Percentiles rank a stretch among this genome's conserved stretches.
Conservation (phyloP, 768 basidiomycete genomes). For the Phanerodontia chrysosporium region DNA sequence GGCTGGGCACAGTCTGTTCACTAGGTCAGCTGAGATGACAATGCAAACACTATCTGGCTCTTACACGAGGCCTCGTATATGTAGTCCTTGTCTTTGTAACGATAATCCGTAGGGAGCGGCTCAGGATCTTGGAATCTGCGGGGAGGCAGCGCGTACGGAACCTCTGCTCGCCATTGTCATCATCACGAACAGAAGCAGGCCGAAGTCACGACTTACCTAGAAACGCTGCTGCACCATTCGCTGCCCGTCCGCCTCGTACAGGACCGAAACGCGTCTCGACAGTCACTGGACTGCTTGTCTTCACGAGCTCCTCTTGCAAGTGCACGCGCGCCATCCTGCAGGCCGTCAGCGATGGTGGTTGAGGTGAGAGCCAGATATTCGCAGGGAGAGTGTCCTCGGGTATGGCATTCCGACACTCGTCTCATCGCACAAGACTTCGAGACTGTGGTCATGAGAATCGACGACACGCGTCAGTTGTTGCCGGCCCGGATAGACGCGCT, state of each 20-base stretch:
- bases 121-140: conserved; percentile 60
- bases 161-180: conserved; percentile 38
- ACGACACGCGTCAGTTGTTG: neutral
- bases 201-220: conserved; percentile 54
- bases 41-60: conserved; percentile 21
- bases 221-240: conserved; percentile 60
- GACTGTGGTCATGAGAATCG: neutral
- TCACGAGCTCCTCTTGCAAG: conserved; percentile 52
- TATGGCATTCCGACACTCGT: neutral
- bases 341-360: neutral
- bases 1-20: conserved; percentile 57
- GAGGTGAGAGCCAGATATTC: neutral
- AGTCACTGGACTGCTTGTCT: conserved; percentile 36
- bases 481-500: too few relatives aligned
- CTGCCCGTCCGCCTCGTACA: conserved; percentile 54
- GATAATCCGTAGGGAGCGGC: conserved; percentile 47
- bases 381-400: neutral
- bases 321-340: conserved; percentile 30
- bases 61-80: conserved; percentile 53
- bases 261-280: conserved; percentile 54
- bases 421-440: neutral
- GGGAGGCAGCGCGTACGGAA: conserved; percentile 70
- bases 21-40: neutral
- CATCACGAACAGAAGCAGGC: neutral
- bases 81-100: conserved; percentile 59